phyloP scores from a whole-genome alignment of 1,284 basidiomycete species.

The Puccinia novopanici region DNA sequence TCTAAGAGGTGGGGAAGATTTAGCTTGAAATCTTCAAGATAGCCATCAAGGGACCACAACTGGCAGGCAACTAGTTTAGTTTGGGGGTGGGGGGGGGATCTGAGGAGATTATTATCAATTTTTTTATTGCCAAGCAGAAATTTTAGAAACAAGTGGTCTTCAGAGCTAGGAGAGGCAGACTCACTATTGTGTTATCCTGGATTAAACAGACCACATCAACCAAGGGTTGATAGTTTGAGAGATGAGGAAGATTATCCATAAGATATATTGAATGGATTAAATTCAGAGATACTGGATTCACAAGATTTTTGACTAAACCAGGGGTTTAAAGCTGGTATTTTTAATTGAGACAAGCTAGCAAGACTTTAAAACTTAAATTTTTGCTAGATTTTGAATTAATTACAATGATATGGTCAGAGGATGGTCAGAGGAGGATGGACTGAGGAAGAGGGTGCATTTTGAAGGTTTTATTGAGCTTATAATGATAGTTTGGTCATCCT shows the following conservation, averaged over 20 bases:
- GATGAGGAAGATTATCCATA: too few relatives aligned
- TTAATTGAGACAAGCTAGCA: not conserved
- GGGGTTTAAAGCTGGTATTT: slow-evolving; percentile 33
- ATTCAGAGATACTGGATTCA: not conserved
- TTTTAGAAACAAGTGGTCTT: slow-evolving; percentile 1
- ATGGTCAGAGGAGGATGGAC: not conserved
- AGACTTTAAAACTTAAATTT: not conserved
- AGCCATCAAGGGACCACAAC: slow-evolving; percentile 22
- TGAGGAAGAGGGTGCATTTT: not conserved
- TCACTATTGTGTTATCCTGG: too few relatives aligned
- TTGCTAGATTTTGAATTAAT: too few relatives aligned
- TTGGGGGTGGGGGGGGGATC: not conserved
- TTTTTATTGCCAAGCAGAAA: not conserved
- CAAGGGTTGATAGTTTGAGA: too few relatives aligned
- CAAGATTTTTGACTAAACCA: slow-evolving; percentile 19
- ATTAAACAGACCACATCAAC: too few relatives aligned
- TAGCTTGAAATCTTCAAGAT: slow-evolving; percentile 31
- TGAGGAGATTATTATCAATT: not conserved
- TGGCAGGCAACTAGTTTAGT: slow-evolving; percentile 33
- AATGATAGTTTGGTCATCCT: too few relatives aligned
- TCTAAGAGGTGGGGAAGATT: not conserved
- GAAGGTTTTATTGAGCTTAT: slow-evolving; percentile 22
- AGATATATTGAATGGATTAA: slow-evolving; percentile 36
- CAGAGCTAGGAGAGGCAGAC: too few relatives aligned
- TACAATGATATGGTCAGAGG: too few relatives aligned